Percentiles rank a stretch among this genome's conserved stretches.
phyloP scores from a whole-genome alignment of 306 rosid species.

The Rosa lucieae region DNA sequence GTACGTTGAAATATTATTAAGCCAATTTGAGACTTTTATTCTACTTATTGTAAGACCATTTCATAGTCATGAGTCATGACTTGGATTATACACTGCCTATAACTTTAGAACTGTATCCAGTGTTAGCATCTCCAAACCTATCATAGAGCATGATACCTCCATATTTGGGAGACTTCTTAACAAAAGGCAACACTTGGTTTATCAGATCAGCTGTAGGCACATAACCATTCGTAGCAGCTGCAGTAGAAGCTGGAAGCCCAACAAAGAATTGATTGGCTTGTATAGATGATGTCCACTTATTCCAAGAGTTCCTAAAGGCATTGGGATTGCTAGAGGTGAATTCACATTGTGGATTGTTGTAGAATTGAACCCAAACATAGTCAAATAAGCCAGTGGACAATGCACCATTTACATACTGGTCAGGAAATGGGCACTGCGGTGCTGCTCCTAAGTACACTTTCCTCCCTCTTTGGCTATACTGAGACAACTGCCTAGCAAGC shows the following conservation, averaged over 20 bases:
- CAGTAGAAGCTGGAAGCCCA: constrained; percentile 27
- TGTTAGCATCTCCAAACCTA: constrained; percentile 10
- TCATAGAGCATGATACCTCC: constrained; percentile 39
- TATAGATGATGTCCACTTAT: constrained; percentile 24
- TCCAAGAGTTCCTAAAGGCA: constrained; percentile 26
- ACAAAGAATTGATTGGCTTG: constrained; percentile 18
- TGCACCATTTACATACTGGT: not conserved
- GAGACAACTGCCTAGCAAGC: constrained; percentile 26
- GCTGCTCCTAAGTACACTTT: constrained; percentile 37
- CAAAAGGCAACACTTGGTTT: constrained; percentile 25
- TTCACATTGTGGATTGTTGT: constrained; percentile 20
- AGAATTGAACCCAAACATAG: constrained; percentile 41
- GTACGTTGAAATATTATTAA: too few relatives aligned
- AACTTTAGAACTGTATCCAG: constrained; percentile 14
- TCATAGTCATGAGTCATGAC: constrained; percentile 11
- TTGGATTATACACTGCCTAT: constrained; percentile 16
- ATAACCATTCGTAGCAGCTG: constrained; percentile 20
- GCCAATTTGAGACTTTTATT: too few relatives aligned
- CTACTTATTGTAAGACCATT: not conserved
- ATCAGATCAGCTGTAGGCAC: constrained; percentile 8
- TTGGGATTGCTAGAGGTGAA: constrained; percentile 11
- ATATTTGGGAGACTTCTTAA: constrained; percentile 19
- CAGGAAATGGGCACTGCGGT: constrained; percentile 37
- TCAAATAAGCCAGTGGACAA: constrained; percentile 15
- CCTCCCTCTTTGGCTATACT: constrained; percentile 6